These are phyloP conservation scores for Colletotrichum liaoningense DNA, from an alignment of 2,329 filamentous ascomycete species.

Conservation along the genomic window DNA sequence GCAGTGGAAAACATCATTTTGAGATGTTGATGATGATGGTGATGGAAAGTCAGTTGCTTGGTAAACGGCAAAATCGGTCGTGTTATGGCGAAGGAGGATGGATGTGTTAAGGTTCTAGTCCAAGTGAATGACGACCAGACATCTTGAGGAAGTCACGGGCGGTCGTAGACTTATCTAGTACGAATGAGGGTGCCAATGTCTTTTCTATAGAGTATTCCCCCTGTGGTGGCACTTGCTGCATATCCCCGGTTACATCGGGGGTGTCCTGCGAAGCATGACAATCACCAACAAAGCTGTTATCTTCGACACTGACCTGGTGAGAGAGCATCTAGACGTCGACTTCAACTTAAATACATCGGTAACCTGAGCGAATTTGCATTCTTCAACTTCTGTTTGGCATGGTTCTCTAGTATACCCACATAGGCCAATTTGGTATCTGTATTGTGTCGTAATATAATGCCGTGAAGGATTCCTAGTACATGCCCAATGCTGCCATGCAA, in stretches of 20 bases:
- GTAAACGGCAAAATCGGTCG: background rate
- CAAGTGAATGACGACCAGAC: background rate
- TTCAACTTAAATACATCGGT: no score
- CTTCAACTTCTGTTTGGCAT: constrained; percentile 11
- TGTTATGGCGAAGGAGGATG: background rate
- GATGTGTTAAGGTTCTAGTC: background rate
- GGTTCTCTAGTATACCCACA: constrained; percentile 23
- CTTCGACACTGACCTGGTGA: background rate
- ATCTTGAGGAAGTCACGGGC: background rate
- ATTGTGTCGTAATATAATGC: constrained; percentile 22
- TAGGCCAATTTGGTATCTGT: constrained; percentile 32
- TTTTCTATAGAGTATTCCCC: background rate
- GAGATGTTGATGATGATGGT: background rate
- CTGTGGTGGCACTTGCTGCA: no score
- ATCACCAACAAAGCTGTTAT: background rate
- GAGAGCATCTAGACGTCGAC: no score
- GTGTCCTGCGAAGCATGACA: no score
- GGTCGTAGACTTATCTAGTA: background rate
- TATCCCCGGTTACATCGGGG: no score
- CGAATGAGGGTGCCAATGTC: background rate
- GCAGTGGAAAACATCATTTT: background rate
- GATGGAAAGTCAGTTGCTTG: background rate
- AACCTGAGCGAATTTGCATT: background rate
- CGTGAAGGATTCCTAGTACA: constrained; percentile 2
- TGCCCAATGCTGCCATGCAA: constrained; percentile 26